These are phyloP conservation scores for Aeschynomene evenia DNA, from an alignment of 306 rosid genomes.

Conservation along the genomic window DNA sequence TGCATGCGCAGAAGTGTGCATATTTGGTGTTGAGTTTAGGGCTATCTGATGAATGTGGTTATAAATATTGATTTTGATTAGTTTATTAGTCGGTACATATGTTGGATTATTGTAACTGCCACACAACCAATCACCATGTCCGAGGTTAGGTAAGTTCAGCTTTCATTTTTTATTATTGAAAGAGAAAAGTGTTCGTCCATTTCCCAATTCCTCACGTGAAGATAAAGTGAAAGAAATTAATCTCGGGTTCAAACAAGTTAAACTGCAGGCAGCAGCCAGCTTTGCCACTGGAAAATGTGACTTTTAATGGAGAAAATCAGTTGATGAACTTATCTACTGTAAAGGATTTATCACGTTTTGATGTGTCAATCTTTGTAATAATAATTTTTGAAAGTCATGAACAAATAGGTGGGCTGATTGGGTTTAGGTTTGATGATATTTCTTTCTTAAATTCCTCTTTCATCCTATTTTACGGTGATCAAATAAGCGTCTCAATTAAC, in stretches of 20 bases:
- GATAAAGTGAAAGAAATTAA: not conserved
- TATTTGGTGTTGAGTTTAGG: slow-evolving; percentile 31
- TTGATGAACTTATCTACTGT: not conserved
- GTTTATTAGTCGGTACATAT: slow-evolving; percentile 19
- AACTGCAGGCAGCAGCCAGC: slow-evolving; percentile 9
- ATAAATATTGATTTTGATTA: slow-evolving; percentile 9
- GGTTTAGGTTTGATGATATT: no score
- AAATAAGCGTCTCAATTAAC: no score
- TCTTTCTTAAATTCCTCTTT: no score
- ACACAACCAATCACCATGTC: slow-evolving; percentile 30
- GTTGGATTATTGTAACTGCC: slow-evolving; percentile 23
- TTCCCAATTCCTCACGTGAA: not conserved
- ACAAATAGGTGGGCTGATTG: not conserved
- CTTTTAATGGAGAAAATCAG: not conserved
- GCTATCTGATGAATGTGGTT: slow-evolving; percentile 25
- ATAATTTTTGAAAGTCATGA: no score
- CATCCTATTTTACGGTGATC: no score
- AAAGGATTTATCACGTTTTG: not conserved
- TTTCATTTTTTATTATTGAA: not conserved
- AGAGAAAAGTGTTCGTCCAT: not conserved
- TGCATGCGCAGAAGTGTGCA: slow-evolving; percentile 34
- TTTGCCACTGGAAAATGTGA: not conserved
- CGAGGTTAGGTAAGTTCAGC: slow-evolving; percentile 2
- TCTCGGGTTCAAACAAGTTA: slow-evolving; percentile 1
- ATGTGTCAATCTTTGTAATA: not conserved